Evolutionary conservation across 2,329 filamentous ascomycete species (phyloP).

Genomic region (Botrytis aclada): DNA sequence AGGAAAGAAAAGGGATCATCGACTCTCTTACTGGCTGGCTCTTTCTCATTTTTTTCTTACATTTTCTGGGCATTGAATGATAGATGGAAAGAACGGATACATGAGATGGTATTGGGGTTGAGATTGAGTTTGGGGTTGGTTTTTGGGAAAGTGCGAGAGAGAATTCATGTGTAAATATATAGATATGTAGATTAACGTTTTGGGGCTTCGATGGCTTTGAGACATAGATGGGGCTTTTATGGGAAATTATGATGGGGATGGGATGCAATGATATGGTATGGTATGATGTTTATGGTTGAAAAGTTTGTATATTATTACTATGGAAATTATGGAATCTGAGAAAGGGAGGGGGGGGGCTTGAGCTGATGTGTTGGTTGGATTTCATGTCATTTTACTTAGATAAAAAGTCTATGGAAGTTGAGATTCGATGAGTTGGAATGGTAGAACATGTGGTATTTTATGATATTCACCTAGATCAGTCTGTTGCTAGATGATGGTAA

Average conservation of each 20-base stretch:
- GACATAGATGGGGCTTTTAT: no score
- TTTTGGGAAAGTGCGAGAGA: background rate
- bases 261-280: no score
- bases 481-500: background rate
- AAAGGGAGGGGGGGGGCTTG: no score
- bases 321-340: no score
- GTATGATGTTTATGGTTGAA: background rate
- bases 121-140: background rate
- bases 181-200: fast-evolving
- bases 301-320: background rate
- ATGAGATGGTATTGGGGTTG: fast-evolving
- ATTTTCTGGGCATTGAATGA: background rate
- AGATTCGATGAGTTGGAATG: no score
- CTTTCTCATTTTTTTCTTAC: background rate
- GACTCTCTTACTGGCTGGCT: background rate
- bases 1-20: background rate
- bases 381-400: no score
- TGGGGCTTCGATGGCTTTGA: background rate
- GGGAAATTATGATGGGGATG: no score
- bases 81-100: background rate
- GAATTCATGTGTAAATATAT: fast-evolving
- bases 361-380: no score
- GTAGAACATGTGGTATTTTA: no score
- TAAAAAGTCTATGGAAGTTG: fast-evolving
- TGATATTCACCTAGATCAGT: fast-evolving